phyloP scores from a whole-genome alignment of 2,329 filamentous ascomycete species.

The Colletotrichum tamarilloi region DNA sequence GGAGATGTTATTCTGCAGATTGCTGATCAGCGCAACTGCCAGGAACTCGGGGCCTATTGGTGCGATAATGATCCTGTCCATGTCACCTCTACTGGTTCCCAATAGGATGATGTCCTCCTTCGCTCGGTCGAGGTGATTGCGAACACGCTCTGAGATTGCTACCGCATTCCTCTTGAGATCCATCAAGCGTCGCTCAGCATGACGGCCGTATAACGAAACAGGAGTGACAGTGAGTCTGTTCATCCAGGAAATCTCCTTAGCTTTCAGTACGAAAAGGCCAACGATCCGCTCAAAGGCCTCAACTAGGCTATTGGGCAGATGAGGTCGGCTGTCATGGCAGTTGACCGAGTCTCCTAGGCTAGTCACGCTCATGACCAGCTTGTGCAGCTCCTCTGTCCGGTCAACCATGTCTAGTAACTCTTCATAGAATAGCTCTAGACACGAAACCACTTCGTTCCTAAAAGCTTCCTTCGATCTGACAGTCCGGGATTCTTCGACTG shows the following conservation, averaged over 20 bases:
- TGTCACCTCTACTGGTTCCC: constrained; percentile 23
- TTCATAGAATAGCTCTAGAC: background rate
- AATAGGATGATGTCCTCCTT: constrained; percentile 37
- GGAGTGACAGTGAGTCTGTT: background rate
- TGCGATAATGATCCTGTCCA: constrained; percentile 13
- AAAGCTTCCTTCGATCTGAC: background rate
- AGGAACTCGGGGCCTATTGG: constrained; percentile 34
- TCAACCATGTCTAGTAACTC: background rate
- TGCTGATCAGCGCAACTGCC: constrained; percentile 1
- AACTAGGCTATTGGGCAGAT: constrained; percentile 35
- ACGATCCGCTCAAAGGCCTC: constrained; percentile 36
- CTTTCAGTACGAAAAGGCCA: constrained; percentile 22
- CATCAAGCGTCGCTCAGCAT: constrained; percentile 13
- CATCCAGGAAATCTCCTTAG: constrained; percentile 29
- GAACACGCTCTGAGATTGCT: background rate
- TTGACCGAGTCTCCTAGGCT: background rate
- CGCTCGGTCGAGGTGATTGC: constrained; percentile 28
- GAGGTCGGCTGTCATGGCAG: constrained; percentile 7
- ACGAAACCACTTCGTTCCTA: background rate
- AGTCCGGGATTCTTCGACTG: background rate
- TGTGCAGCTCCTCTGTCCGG: constrained; percentile 22
- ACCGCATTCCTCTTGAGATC: background rate
- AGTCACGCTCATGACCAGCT: constrained; percentile 17
- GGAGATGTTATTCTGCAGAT: constrained; percentile 20
- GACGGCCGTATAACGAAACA: background rate